Conservation (phyloP, 352 stramenopile genomes). For the Globisporangium spinosum region DNA sequence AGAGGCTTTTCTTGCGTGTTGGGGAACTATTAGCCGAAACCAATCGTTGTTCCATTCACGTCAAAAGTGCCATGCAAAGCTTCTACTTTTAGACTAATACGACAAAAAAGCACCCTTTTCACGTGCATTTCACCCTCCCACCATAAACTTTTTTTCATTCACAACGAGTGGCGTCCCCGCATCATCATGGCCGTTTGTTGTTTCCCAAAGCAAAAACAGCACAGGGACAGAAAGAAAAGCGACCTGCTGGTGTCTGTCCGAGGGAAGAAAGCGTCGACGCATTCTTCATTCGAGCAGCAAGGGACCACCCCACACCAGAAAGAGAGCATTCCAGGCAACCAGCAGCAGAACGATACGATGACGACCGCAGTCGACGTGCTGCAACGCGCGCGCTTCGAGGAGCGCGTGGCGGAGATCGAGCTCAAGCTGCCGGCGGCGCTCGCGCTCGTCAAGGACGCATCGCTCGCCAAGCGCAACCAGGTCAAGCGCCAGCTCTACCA, state of each 20-base stretch:
- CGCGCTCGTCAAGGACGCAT: constrained; percentile 29
- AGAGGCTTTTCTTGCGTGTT: not conserved
- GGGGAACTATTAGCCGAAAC: no score
- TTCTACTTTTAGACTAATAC: not conserved
- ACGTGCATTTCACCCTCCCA: not conserved
- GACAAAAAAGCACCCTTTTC: not conserved
- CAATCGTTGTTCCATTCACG: no score
- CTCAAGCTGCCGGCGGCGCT: constrained; percentile 42
- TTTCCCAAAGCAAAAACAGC: not conserved
- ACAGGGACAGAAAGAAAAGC: not conserved
- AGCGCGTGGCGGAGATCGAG: constrained; percentile 54
- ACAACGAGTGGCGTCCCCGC: not conserved
- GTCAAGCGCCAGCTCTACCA: constrained; percentile 59
- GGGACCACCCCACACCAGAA: not conserved
- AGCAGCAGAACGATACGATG: constrained; percentile 8
- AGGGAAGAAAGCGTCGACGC: not conserved
- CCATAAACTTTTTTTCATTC: no score
- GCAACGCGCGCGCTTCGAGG: constrained; percentile 45
- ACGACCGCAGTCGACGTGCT: constrained; percentile 53
- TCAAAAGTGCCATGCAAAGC: no score
- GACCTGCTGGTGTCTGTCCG: not conserved
- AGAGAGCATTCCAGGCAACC: not conserved
- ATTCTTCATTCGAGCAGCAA: not conserved
- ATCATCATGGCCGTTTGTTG: not conserved
- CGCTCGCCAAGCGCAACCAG: constrained; percentile 76